Base-by-base conservation (phyloP, 2,329 filamentous ascomycete genomes). In the Aureobasidium sp. region DNA sequence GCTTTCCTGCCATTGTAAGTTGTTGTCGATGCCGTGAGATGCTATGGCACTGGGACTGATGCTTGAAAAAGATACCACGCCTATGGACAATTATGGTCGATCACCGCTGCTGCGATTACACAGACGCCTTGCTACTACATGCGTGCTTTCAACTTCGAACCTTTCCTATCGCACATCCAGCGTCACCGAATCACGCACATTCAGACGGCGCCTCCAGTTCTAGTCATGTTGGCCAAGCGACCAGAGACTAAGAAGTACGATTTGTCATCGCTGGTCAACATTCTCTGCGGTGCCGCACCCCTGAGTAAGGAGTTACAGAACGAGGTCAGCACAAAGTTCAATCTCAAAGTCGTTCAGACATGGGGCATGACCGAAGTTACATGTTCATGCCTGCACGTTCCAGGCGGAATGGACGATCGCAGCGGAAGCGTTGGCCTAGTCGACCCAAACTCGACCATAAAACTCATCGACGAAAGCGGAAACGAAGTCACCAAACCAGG, bases 171-270 rank as follows among this genome's bases (percentile, higher is more conserved):
- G 9, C 68, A 73, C 49, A 69, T 76, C 19, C 68, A 73, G 59
- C 68, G 67, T 1, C 72, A 76, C 64, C 65, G 66, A 9, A 71
- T 76, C 44, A 76, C 75, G 2, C 69, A 73, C 19, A 72, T 75
- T 29, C 75, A 76, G 61, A 67, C 75, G 4, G 76, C 75, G 15
- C 76, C 76, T 8, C 76, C 76, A 1, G 73, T 78, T 40, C 68
- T 78, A 65, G 71, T 78, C 37, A 77, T 77, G 75, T 66, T 78
- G 58, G 73, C 69, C 59, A 78, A 78, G 67, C 65, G 75, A 44
- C 72, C 75, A 1, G 75, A 77, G 61, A 77, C 75, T 6, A 64
- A 67, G 5, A 73, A 74, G 33, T 77, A 76, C 49, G 70, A 77
- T 64, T 63, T 78, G 17, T 74, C 69, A 56, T 74, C 73, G 50